A percentile compares a stretch with the other conserved stretches of the same genome.
These are phyloP conservation scores for Syncephalastrum racemosum DNA, from an alignment of 371 early-diverging fungal genomes.

Conservation along the genomic window DNA sequence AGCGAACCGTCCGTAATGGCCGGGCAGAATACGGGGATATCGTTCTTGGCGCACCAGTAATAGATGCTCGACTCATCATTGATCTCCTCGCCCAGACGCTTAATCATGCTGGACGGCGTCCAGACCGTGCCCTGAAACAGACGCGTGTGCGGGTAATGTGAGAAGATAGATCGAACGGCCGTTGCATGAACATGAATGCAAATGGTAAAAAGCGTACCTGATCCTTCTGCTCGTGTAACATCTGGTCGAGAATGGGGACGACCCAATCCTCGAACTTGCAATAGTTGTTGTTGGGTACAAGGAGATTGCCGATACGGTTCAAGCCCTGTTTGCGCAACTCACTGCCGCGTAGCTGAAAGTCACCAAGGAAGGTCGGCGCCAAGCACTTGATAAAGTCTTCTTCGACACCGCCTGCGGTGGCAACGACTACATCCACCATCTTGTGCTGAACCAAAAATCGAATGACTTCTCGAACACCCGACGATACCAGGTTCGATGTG, in stretches of 20 bases:
- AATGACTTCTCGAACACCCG: constrained; percentile 96
- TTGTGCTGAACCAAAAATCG: constrained; percentile 89
- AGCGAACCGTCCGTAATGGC: constrained; percentile 99
- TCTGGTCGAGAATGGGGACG: constrained; percentile 89
- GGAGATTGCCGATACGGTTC: constrained; percentile 98
- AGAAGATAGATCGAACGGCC: not conserved
- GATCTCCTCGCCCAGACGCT: constrained; percentile 95
- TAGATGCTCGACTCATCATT: constrained; percentile 93
- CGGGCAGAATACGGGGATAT: constrained; percentile 98
- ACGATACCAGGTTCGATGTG: constrained; percentile 98
- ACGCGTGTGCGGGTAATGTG: too few relatives aligned
- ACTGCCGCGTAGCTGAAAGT: constrained; percentile 80
- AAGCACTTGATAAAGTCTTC: constrained; percentile 99
- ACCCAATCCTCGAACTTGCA: constrained; percentile 99
- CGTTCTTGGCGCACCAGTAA: constrained; percentile 92
- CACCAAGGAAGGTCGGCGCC: constrained; percentile 88
- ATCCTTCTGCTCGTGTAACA: constrained; percentile 88
- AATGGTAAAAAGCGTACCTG: constrained; percentile 30
- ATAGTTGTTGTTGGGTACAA: constrained; percentile 99
- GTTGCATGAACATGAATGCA: not conserved
- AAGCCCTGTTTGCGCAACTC: constrained; percentile 89
- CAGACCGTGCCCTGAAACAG: constrained; percentile 64
- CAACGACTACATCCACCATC: constrained; percentile 93
- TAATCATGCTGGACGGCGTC: constrained; percentile 95
- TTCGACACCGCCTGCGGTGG: constrained; percentile 99